Evolutionary conservation across 345 rosid species (phyloP).

Genomic region (Arabis alpina): DNA sequence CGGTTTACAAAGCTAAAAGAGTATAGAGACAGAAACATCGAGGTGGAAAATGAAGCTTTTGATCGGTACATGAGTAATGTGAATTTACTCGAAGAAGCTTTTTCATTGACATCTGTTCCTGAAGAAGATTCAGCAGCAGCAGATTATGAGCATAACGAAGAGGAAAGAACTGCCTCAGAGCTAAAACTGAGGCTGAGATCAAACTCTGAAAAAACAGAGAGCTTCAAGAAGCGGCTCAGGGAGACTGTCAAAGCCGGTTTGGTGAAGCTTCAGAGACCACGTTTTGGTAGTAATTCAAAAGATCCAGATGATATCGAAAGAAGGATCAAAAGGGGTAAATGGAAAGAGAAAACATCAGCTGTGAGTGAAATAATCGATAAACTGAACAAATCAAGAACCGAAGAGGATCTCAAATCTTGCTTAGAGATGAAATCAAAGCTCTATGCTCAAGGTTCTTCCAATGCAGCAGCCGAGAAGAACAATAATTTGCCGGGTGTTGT

Average conservation of each 20-base stretch:
- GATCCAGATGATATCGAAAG: slow-evolving; percentile 46
- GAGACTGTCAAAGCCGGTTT: slow-evolving; percentile 68
- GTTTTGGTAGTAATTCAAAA: slow-evolving; percentile 32
- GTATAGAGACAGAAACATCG: slow-evolving; percentile 66
- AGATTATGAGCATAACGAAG: slow-evolving; percentile 41
- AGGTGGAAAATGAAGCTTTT: slow-evolving; percentile 83
- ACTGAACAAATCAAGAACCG: slow-evolving; percentile 77
- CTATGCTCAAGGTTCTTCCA: slow-evolving; percentile 34
- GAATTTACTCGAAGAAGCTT: slow-evolving; percentile 76
- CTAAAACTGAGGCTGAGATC: slow-evolving; percentile 59
- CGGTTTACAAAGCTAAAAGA: slow-evolving; percentile 88
- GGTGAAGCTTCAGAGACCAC: slow-evolving; percentile 53
- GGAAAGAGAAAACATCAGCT: slow-evolving; percentile 58
- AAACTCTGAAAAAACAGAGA: slow-evolving; percentile 55
- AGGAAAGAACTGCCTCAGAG: slow-evolving; percentile 41
- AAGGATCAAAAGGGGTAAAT: slow-evolving; percentile 45
- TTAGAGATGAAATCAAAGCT: slow-evolving; percentile 65
- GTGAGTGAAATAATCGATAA: slow-evolving; percentile 66
- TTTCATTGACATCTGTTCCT: slow-evolving; percentile 52
- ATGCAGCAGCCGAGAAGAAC: slow-evolving; percentile 25
- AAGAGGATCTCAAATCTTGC: slow-evolving; percentile 79
- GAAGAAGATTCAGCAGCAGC: slow-evolving; percentile 47
- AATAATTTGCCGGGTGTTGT: slow-evolving; percentile 37
- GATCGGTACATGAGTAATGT: slow-evolving; percentile 79
- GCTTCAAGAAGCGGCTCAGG: slow-evolving; percentile 55